Base-by-base conservation (phyloP, 2,329 filamentous ascomycete genomes). In the Fusarium sterilihyphosum region DNA sequence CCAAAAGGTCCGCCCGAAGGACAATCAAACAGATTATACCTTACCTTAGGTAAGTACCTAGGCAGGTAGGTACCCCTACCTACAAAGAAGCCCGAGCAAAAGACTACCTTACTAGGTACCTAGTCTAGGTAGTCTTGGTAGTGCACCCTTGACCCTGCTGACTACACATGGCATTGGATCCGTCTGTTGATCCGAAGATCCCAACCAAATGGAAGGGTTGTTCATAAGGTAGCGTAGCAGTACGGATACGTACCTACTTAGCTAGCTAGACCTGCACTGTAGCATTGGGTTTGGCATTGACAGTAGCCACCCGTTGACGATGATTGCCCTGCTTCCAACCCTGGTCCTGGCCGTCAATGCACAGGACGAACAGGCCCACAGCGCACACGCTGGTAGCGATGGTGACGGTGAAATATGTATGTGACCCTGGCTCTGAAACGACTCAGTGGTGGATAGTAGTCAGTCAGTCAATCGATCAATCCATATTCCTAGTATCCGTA, bases 291-390 rank as follows among this genome's bases (percentile, higher is more conserved):
- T 49, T 59, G 24, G 54, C 41, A 29, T 35, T 59, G 41, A 50
- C 50, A 58, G 62, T 69, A 74, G 77, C 73, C 73, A 78, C 73
- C 77, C 77, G 77, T 78, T 78, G 77, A 74, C 77, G 77, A 78
- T 77, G 77, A 78, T 78, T 77, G 77, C 72, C 77, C 64, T 78
- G 62, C 75, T 65, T 78, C 54, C 47, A 57, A 63, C 71, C 76
- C 77, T 41, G 67, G 73, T 68, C 75, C 71, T 60, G 65, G 49
- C 53, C 37, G 70, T 66, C 71, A 60, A 65, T 73, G 71, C 71
- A 74, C 67, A 61, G 63, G 44, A 52, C 29, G 54, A 69, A 49
- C 26, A 67, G 71, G 31, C 33, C 67, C 70, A 70, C 70, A 63
- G 54, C 69, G 56, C 70, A 52, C 67, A 60, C 66, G 67, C 68